phyloP scores from a whole-genome alignment of 129 eudicot genomes.

The Sambucus nigra region DNA sequence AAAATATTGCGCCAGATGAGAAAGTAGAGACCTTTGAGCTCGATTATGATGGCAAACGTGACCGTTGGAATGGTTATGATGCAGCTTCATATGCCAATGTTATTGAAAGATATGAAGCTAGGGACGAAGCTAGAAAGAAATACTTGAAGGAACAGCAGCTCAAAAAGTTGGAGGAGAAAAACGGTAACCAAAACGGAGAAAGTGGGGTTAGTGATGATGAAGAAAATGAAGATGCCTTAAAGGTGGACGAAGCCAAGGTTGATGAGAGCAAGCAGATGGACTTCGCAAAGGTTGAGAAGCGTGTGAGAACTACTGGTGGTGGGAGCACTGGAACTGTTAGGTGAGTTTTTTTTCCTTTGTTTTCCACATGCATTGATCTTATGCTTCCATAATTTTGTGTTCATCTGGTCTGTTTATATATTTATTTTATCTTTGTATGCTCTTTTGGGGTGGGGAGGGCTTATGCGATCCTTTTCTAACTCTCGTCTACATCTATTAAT shows the following conservation, averaged over 20 bases:
- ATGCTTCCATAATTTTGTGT: no score
- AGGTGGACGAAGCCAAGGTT: slow-evolving; percentile 80
- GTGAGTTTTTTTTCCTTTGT: no score
- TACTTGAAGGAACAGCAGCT: no score
- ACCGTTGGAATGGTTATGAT: slow-evolving; percentile 85
- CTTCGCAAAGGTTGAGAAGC: slow-evolving; percentile 84
- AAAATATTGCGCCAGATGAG: no score
- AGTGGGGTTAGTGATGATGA: slow-evolving; percentile 54
- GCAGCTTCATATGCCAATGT: slow-evolving; percentile 55
- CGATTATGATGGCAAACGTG: slow-evolving; percentile 77
- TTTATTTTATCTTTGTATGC: no score
- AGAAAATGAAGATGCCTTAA: slow-evolving; percentile 54
- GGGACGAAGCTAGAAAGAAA: slow-evolving; percentile 80
- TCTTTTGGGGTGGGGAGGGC: no score
- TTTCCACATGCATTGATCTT: no score
- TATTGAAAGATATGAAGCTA: slow-evolving; percentile 59
- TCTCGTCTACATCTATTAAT: no score
- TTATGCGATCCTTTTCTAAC: no score
- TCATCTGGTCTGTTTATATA: no score
- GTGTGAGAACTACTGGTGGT: slow-evolving; percentile 85
- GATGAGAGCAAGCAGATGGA: slow-evolving; percentile 91
- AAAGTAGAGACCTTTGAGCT: slow-evolving; percentile 62
- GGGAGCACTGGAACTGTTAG: slow-evolving; percentile 67
- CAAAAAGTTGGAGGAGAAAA: slow-evolving; percentile 66
- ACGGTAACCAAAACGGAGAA: slow-evolving; percentile 32